Evolutionary conservation across 2,329 filamentous ascomycete genomes (phyloP).

Genomic region (Lachnellula cervina): DNA sequence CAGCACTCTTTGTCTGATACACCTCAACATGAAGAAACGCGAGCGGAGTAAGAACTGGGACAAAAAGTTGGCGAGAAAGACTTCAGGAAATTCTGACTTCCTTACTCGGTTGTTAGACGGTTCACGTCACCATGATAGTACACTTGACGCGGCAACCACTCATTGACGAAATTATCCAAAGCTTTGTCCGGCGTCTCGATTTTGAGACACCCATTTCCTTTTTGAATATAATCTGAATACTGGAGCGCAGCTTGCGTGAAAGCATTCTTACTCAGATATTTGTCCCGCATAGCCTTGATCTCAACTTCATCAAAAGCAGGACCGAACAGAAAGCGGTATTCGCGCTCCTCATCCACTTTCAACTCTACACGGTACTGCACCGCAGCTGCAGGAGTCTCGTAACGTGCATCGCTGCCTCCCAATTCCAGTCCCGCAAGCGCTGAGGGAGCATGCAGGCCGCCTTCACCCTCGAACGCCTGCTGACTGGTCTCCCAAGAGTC

Average conservation of each 20-base stretch:
- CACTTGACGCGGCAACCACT: conserved; percentile 53
- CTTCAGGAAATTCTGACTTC: neutral
- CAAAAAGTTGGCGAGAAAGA: neutral
- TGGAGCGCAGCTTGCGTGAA: conserved; percentile 43
- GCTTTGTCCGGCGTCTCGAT: conserved; percentile 51
- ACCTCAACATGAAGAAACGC: too few relatives aligned
- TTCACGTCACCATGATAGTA: conserved; percentile 58
- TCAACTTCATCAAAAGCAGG: conserved; percentile 50
- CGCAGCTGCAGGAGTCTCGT: conserved; percentile 49
- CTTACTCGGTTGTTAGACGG: conserved; percentile 47
- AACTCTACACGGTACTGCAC: conserved; percentile 48
- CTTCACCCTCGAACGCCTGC: conserved; percentile 50
- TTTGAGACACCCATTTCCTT: conserved; percentile 45
- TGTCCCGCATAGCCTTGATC: conserved; percentile 40
- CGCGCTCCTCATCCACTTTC: conserved; percentile 35
- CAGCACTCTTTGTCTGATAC: too few relatives aligned
- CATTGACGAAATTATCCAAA: conserved; percentile 54
- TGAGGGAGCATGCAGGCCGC: conserved; percentile 48
- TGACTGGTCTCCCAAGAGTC: conserved; percentile 50
- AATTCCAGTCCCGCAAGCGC: conserved; percentile 38
- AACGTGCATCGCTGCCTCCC: conserved; percentile 45
- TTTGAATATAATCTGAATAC: conserved; percentile 47
- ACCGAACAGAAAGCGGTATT: conserved; percentile 52
- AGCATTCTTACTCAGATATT: conserved; percentile 45
- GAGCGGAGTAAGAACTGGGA: too few relatives aligned